phyloP scores from a whole-genome alignment of 2,329 filamentous ascomycete species.

The Fulvia fulva region DNA sequence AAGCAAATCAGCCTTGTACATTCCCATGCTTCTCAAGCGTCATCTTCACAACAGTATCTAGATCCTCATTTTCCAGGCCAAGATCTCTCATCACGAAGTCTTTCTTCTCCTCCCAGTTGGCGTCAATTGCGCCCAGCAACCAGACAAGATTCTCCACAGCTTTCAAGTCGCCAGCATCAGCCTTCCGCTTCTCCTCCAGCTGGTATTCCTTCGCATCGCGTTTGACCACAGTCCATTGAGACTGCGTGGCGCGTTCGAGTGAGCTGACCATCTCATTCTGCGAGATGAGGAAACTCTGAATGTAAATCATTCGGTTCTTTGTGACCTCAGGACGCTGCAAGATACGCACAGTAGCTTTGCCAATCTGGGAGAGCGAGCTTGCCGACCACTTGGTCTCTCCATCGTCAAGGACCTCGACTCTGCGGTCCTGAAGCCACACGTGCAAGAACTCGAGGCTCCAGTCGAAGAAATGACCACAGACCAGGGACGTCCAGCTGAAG shows the following conservation, averaged over 20 bases:
- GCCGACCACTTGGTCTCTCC: conserved; percentile 52
- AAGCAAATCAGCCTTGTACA: not conserved
- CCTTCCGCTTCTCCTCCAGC: conserved; percentile 33
- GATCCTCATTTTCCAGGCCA: conserved; percentile 38
- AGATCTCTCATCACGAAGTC: conserved; percentile 40
- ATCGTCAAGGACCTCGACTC: conserved; percentile 54
- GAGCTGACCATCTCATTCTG: conserved; percentile 55
- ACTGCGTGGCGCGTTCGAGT: conserved; percentile 51
- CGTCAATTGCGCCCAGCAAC: conserved; percentile 30
- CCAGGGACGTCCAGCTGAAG: conserved; percentile 59
- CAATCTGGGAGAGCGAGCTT: conserved; percentile 52
- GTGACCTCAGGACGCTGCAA: conserved; percentile 50
- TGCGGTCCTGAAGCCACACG: conserved; percentile 48
- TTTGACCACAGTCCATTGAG: conserved; percentile 49
- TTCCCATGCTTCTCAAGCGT: conserved; percentile 24
- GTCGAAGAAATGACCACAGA: conserved; percentile 60
- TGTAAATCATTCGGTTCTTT: conserved; percentile 55
- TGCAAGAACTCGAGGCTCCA: conserved; percentile 55
- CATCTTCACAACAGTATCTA: conserved; percentile 36
- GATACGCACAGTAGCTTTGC: conserved; percentile 49
- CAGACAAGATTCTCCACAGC: conserved; percentile 32
- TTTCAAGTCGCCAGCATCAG: conserved; percentile 35
- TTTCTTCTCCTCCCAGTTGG: conserved; percentile 33
- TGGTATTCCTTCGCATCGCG: conserved; percentile 34
- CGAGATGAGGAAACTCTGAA: conserved; percentile 55